These are phyloP conservation scores for Orbilia quercus DNA, from an alignment of 2,329 filamentous ascomycete genomes.

Conservation along the genomic window DNA sequence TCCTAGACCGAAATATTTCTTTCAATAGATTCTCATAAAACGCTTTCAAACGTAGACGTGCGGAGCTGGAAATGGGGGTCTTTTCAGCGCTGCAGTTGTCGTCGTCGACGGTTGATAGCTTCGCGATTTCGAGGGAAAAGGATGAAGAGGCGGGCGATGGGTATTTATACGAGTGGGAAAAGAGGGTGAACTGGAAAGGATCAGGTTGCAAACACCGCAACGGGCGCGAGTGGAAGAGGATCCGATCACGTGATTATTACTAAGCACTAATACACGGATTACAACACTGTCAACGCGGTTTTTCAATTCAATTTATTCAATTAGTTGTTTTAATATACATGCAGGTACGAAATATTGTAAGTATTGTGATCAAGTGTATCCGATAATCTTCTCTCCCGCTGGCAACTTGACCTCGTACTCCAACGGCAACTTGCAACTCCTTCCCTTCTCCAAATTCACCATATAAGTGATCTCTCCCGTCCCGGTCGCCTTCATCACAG, in stretches of 20 bases:
- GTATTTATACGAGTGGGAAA: constrained; percentile 53
- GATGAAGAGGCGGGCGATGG: constrained; percentile 51
- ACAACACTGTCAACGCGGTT: too few species aligned
- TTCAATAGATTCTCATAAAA: constrained; percentile 25
- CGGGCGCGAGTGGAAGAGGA: constrained; percentile 1
- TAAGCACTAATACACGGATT: constrained; percentile 1
- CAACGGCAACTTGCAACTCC: constrained; percentile 69
- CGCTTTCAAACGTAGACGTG: constrained; percentile 5
- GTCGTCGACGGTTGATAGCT: constrained; percentile 17
- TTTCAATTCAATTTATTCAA: too few species aligned
- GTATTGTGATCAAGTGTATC: constrained; percentile 17
- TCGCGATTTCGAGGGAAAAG: constrained; percentile 24
- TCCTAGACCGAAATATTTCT: background rate
- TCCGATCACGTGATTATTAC: constrained; percentile 28
- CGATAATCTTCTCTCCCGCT: constrained; percentile 65
- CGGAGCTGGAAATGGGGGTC: background rate
- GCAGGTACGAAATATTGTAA: background rate
- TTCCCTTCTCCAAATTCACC: constrained; percentile 70
- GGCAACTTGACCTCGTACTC: constrained; percentile 73
- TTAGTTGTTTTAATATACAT: too few species aligned
- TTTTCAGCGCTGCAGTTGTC: constrained; percentile 16
- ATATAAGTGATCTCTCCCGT: constrained; percentile 66
- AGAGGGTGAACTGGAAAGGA: constrained; percentile 53
- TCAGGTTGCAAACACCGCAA: constrained; percentile 50
- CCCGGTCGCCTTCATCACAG: constrained; percentile 70